phyloP scores from a whole-genome alignment of 139 green algal genomes.

The Chlorella ohadii region DNA sequence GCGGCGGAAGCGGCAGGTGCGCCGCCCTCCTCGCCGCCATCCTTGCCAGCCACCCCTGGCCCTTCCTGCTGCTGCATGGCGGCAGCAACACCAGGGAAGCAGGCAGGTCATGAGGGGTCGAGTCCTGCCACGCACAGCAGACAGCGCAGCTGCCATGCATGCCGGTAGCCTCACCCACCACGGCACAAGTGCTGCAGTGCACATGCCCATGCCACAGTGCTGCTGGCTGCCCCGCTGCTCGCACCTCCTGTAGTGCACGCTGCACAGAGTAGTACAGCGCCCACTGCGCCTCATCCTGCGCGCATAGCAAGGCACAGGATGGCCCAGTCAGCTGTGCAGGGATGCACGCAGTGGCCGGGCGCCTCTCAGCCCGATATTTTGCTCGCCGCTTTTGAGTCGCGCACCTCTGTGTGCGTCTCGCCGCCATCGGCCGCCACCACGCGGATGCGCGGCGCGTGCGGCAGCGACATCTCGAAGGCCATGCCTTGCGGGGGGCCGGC shows the following conservation, averaged over 20 bases:
- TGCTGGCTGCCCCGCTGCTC: neutral
- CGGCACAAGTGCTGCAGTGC: too few species aligned
- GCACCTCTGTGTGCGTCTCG: neutral
- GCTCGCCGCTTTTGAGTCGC: too few species aligned
- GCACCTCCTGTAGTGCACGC: constrained; percentile 1
- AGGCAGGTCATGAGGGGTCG: too few species aligned
- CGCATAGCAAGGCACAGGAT: too few species aligned
- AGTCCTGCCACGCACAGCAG: too few species aligned
- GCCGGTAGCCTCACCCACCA: too few species aligned
- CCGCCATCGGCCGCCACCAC: neutral
- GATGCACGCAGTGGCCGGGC: too few species aligned
- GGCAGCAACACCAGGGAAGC: too few species aligned
- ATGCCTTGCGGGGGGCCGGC: neutral
- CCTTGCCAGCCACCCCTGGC: neutral
- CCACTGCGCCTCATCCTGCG: constrained; percentile 29
- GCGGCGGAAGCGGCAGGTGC: neutral
- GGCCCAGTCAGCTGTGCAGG: too few species aligned
- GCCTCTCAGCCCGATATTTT: too few species aligned
- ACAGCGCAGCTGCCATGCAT: too few species aligned
- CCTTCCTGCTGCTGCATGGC: neutral
- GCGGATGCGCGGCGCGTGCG: constrained; percentile 28
- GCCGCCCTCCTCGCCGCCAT: neutral
- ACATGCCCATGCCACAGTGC: too few species aligned
- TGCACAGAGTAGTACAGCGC: constrained; percentile 19
- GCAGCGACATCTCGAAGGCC: constrained; percentile 36